phyloP scores from a whole-genome alignment of 768 basidiomycete genomes.

The Kwoniella newhampshirensis region DNA sequence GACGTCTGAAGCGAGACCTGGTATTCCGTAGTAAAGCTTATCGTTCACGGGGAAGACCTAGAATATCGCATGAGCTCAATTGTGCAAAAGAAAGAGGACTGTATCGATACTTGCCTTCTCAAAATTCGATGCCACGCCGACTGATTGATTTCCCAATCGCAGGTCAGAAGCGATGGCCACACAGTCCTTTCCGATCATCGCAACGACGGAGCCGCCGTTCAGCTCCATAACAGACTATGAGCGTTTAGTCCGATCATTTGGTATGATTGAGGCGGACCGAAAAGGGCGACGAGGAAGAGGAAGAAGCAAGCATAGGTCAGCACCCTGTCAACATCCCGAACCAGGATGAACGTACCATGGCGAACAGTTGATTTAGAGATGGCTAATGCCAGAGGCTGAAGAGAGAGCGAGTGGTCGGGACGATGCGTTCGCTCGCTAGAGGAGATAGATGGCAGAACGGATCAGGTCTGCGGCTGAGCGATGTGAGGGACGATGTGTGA shows the following conservation, averaged over 20 bases:
- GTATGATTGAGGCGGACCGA: neutral
- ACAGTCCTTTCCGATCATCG: conserved; percentile 98
- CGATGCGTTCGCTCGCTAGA: too few species aligned
- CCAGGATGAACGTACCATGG: conserved; percentile 28
- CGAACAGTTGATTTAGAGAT: neutral
- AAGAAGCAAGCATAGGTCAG: conserved; percentile 1
- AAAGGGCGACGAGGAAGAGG: conserved; percentile 1
- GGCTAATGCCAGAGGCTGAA: too few species aligned
- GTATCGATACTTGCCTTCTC: conserved; percentile 69
- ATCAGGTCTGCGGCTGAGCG: too few species aligned
- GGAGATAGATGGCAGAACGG: too few species aligned
- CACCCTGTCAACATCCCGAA: neutral
- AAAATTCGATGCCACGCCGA: conserved; percentile 86
- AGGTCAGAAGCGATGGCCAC: conserved; percentile 97
- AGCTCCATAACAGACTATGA: conserved; percentile 62
- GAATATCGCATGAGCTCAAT: conserved; percentile 10
- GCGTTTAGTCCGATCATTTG: conserved; percentile 62
- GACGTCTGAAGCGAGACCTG: conserved; percentile 91
- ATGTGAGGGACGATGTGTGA: too few species aligned
- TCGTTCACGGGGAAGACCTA: conserved; percentile 94
- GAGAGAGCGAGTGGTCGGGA: too few species aligned
- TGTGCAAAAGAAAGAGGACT: conserved; percentile 1
- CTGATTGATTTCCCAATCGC: conserved; percentile 80
- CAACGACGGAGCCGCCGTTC: conserved; percentile 97
- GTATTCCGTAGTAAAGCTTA: conserved; percentile 83